Percentiles rank a stretch among this genome's conserved stretches.
Conservation (phyloP, 768 basidiomycete species). For the Pleurotus cornucopiae region DNA sequence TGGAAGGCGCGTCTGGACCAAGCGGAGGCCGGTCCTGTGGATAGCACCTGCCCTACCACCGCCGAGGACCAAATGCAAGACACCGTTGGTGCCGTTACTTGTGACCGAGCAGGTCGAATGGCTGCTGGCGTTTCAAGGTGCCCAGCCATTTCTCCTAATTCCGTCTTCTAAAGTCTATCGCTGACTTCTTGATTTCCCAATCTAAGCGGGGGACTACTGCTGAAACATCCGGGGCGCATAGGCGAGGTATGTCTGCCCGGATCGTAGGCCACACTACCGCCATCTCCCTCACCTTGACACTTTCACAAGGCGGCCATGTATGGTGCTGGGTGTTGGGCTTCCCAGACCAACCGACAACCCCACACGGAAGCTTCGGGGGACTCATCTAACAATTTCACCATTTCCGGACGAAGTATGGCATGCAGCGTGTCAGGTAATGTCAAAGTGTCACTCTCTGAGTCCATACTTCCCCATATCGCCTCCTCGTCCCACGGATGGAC, state of each 20-base stretch:
- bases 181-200: too few relatives aligned
- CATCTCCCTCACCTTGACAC: background rate
- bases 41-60: background rate
- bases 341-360: slow-evolving; percentile 1
- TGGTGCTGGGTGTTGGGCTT: slow-evolving; percentile 77
- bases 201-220: slow-evolving; percentile 69
- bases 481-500: background rate
- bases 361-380: slow-evolving; percentile 19
- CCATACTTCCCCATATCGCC: background rate
- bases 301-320: slow-evolving; percentile 56
- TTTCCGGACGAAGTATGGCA: slow-evolving; percentile 36
- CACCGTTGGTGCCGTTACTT: slow-evolving; percentile 77
- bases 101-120: slow-evolving; percentile 37
- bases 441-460: slow-evolving; percentile 5
- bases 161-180: too few relatives aligned
- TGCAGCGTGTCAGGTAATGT: slow-evolving; percentile 66
- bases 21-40: slow-evolving; percentile 1
- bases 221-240: slow-evolving; percentile 69
- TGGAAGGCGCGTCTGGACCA: slow-evolving; percentile 51
- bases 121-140: slow-evolving; percentile 79
- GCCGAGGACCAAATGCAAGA: slow-evolving; percentile 48
- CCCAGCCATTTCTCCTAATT: slow-evolving; percentile 1
- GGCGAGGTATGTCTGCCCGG: slow-evolving; percentile 53
- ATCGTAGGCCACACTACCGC: background rate
- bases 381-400: slow-evolving; percentile 10